Conservation (phyloP, 441 rosid species). For the Pelargonium australe region DNA sequence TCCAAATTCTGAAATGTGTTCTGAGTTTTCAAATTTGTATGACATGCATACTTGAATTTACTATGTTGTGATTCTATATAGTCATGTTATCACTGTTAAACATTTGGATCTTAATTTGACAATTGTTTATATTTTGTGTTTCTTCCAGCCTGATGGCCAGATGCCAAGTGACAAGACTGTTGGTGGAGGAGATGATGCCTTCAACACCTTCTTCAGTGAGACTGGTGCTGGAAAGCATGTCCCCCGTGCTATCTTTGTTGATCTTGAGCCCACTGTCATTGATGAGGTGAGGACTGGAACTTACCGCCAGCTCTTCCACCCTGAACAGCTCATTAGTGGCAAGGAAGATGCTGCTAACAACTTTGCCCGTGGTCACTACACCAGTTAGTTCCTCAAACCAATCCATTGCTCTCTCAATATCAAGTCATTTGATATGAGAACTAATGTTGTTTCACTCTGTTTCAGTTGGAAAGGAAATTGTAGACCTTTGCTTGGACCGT, state of each 20-base stretch:
- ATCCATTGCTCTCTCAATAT: not conserved
- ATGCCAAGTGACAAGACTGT: constrained; percentile 48
- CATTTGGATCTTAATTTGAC: no score
- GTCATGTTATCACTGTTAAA: no score
- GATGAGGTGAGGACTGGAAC: constrained; percentile 42
- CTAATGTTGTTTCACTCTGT: not conserved
- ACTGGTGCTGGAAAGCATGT: constrained; percentile 76
- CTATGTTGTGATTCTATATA: no score
- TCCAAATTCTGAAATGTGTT: no score
- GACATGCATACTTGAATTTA: no score
- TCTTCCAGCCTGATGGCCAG: constrained; percentile 45
- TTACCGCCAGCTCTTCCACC: constrained; percentile 43
- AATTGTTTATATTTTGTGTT: not conserved
- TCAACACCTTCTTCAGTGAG: constrained; percentile 77
- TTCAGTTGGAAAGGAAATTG: constrained; percentile 57
- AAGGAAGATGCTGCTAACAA: constrained; percentile 52
- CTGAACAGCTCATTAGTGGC: constrained; percentile 57
- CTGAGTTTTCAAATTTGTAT: no score
- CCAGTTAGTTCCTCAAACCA: constrained; percentile 21
- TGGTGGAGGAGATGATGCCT: constrained; percentile 73
- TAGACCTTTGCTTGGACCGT: constrained; percentile 54
- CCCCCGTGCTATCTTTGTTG: constrained; percentile 49
- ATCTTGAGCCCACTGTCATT: constrained; percentile 46
- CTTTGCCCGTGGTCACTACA: constrained; percentile 50
- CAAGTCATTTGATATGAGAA: not conserved